These are phyloP conservation scores for Grosmannia penicillata DNA, from an alignment of 2,329 filamentous ascomycete genomes.

Conservation along the genomic window DNA sequence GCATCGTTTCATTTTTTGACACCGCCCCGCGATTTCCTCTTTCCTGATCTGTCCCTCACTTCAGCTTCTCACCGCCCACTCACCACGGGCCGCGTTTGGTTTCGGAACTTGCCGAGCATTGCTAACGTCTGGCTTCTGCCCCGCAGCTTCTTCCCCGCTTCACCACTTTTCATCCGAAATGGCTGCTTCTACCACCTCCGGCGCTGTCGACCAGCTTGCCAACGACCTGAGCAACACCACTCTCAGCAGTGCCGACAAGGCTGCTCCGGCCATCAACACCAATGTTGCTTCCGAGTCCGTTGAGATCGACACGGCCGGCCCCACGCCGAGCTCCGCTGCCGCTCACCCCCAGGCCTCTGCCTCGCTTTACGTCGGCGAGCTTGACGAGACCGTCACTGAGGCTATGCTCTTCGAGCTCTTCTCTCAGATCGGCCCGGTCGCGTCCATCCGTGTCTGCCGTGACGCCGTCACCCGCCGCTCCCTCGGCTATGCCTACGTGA, in stretches of 20 bases:
- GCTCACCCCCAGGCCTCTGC: slow-evolving; percentile 80
- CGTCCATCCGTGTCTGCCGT: slow-evolving; percentile 98
- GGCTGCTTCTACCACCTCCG: slow-evolving; percentile 41
- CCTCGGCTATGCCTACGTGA: slow-evolving; percentile 98
- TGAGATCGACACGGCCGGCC: slow-evolving; percentile 48
- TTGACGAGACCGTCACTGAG: slow-evolving; percentile 94
- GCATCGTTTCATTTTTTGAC: not conserved
- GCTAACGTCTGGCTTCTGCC: slow-evolving; percentile 8
- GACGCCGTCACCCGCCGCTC: slow-evolving; percentile 97
- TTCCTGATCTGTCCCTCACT: not conserved
- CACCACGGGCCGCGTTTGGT: too few species aligned
- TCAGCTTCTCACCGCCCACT: too few species aligned
- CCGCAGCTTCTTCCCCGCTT: slow-evolving; percentile 10
- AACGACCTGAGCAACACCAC: slow-evolving; percentile 59
- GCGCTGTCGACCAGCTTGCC: slow-evolving; percentile 66
- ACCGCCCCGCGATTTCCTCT: not conserved
- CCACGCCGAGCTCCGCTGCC: slow-evolving; percentile 59
- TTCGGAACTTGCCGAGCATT: not conserved
- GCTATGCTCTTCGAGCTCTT: slow-evolving; percentile 99
- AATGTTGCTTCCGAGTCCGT: slow-evolving; percentile 42
- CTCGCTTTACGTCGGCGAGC: slow-evolving; percentile 97
- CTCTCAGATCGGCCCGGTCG: slow-evolving; percentile 96
- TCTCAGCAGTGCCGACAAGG: slow-evolving; percentile 52
- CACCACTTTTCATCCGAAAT: slow-evolving; percentile 38
- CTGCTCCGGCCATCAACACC: slow-evolving; percentile 60